phyloP scores from a whole-genome alignment of 805 yeast genomes.

The Metschnikowia dekortorum region DNA sequence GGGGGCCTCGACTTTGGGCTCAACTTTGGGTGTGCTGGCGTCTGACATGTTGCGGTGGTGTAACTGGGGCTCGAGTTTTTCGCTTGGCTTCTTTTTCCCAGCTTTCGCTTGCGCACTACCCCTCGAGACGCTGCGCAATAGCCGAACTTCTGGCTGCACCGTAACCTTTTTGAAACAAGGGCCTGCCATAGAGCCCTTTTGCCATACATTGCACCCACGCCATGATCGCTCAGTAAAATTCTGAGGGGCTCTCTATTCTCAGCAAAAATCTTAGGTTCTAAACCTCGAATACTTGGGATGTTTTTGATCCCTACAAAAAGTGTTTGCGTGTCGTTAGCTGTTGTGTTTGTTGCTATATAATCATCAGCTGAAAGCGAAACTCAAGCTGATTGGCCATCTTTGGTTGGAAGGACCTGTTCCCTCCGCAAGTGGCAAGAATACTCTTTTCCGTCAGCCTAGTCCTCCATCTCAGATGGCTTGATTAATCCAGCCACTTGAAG shows the following conservation, averaged over 20 bases:
- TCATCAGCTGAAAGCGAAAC: background rate
- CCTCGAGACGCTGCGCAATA: background rate
- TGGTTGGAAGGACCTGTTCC: background rate
- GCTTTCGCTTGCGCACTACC: slow-evolving; percentile 6
- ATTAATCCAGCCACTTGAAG: slow-evolving; percentile 86
- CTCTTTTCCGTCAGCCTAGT: slow-evolving; percentile 32
- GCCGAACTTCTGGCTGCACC: background rate
- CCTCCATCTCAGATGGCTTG: slow-evolving; percentile 93
- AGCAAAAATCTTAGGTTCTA: no score
- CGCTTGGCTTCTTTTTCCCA: background rate
- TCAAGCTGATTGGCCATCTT: background rate
- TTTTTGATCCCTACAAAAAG: no score
- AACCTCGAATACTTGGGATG: no score
- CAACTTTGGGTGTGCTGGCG: slow-evolving; percentile 5
- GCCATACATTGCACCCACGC: background rate
- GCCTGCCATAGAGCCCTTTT: background rate
- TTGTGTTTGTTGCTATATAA: background rate
- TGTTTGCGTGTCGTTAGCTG: background rate
- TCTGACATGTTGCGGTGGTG: slow-evolving; percentile 2
- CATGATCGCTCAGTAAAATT: background rate
- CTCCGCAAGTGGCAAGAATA: background rate
- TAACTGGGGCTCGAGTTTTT: background rate
- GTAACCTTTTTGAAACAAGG: background rate
- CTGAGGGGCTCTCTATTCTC: no score
- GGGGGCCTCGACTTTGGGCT: slow-evolving; percentile 26